Base-by-base conservation (phyloP, 108 stramenopile species). In the Nitzschia sp. region DNA sequence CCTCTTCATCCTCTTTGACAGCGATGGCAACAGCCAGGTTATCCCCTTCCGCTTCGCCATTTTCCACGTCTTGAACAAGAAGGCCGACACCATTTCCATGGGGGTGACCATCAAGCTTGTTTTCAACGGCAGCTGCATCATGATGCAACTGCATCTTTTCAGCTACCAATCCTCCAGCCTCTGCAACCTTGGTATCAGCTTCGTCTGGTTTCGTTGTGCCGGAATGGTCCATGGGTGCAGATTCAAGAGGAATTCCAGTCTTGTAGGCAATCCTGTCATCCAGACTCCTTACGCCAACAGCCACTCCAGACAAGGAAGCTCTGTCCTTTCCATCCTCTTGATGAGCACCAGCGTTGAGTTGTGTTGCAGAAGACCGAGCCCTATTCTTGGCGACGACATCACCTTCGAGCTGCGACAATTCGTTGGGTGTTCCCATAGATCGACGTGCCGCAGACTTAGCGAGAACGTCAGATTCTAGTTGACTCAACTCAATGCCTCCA, bases 1-100 rank as follows among this genome's bases (percentile, higher is more conserved):
- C 77, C 22, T 59, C 57, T 37, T 85, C 86, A 11, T 88, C 83
- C 41, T 74, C 77, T 10, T 69, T 64, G 44, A 91, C 86, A 22
- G 83, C 83, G 15, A 75, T 61, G 57, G 90, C 90, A 14, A 91
- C 76, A 48, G 87, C 90, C 10, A 91, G 80, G 17, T 58, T 58
- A 39, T 52, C 25, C 20, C 26, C 53, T 10, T 29, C 38, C 11
- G 63, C 55, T 11, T 69, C 63, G 0, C 14, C 63, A 25, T 42
- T 37, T 10, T 63, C 66, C 17, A 26, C 24, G 42, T 57, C 65
- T 15, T 10, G 12, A 46, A 8, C n/a, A 17, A 14, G 21, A 38
- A 46, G 44, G 0, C 51, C 51, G 7, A 19, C 61, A 15, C 19
- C 40, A 24, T 41, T 19, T n/a, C 19, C 44, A 24, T 20, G 42